Conservation (phyloP, 768 basidiomycete species). For the Bullera alba region DNA sequence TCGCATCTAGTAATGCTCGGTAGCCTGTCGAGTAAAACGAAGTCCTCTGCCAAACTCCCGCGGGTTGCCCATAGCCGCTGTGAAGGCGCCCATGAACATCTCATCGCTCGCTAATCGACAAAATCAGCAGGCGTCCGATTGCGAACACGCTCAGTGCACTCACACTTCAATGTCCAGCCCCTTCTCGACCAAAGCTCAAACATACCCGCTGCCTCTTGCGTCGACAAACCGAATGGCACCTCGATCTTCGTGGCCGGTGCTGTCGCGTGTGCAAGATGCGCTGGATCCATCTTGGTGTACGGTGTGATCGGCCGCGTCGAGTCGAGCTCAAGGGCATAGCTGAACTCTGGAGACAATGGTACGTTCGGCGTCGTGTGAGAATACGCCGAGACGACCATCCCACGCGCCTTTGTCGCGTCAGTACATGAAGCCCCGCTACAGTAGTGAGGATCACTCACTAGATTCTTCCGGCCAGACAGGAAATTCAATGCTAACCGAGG, state of each 20-base stretch:
- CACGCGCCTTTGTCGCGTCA: conserved; percentile 52
- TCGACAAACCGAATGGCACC: conserved; percentile 57
- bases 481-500: conserved; percentile 73
- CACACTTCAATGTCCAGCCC: conserved; percentile 46
- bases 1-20: too few species aligned
- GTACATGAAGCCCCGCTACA: background rate
- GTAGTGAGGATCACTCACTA: conserved; percentile 52
- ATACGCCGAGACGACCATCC: conserved; percentile 66
- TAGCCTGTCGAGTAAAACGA: background rate
- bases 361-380: conserved; percentile 59
- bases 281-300: conserved; percentile 55
- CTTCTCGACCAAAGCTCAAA: conserved; percentile 67
- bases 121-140: background rate
- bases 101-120: conserved; percentile 53
- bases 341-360: conserved; percentile 58
- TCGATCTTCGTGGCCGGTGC: conserved; percentile 53
- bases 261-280: conserved; percentile 53
- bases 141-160: background rate
- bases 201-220: conserved; percentile 64
- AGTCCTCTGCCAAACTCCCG: conserved; percentile 58
- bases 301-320: conserved; percentile 51
- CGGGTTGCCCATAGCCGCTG: conserved; percentile 70
- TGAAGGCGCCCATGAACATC: conserved; percentile 69
- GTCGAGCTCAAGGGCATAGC: conserved; percentile 55
- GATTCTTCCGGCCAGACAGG: conserved; percentile 60